Base-by-base conservation (phyloP, 176 grass and related monocot genomes). In the Musa acuminata region DNA sequence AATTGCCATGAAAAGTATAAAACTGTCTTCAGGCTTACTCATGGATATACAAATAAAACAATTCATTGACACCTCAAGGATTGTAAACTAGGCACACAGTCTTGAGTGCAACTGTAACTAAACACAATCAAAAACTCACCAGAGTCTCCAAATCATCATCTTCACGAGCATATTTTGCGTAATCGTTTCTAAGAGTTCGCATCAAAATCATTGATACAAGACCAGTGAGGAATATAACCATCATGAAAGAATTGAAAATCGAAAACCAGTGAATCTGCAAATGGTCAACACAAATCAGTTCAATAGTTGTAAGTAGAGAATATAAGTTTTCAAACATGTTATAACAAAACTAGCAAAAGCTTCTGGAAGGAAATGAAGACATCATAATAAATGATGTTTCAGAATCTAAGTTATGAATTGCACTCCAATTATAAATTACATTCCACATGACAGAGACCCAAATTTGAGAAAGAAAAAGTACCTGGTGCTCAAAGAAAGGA, bases 191-290 rank as follows among this genome's bases (percentile, higher is more conserved):
- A 35, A 99, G 80, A 72, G 95, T 99, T 65, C 95, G 89, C 95
- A 99, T 91, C 80, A 99, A 82, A 82, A 99, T 99, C 95, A 99
- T 99, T 78, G 95, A 99, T 55, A 99, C 95, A 50, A 99, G 80
- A 72, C 95, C 95, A 25, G 95, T 99, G 22, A 99, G 87, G 76
- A 99, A 99, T 73, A 99, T 99, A 89, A 99, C 95, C 95, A 99
- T 99, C 95, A 99, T 99, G 67, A 99, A 99, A 52, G 95, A 99
- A 89, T 99, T 99, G 86, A 99, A 99, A 75, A 99, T 94, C 48
- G 95, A 99, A 72, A 99, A 99, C 95, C 95, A 99, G 66, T 99
- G 95, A 78, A 99, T 99, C 95, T 99, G 86, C 69, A 81, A 72
- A 77, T 21, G 12, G 87, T 68, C 52, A 55, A 87, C 55, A 23